phyloP scores from a whole-genome alignment of 108 stramenopile genomes.

The Craspedostauros australis region DNA sequence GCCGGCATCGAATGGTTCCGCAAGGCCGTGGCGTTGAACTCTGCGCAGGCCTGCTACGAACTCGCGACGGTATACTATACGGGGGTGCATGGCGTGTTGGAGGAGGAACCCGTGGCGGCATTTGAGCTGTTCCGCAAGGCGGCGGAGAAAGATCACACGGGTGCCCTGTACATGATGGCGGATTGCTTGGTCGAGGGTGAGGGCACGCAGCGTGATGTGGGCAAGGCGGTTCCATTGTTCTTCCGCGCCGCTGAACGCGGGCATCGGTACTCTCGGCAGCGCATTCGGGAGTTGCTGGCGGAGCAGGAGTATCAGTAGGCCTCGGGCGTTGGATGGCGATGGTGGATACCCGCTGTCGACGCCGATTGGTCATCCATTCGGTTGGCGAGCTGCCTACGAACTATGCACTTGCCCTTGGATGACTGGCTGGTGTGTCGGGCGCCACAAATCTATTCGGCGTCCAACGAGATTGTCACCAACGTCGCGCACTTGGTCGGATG shows the following conservation, averaged over 20 bases:
- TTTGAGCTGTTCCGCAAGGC: conserved; percentile 22
- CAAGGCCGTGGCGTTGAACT: conserved; percentile 11
- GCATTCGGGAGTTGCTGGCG: conserved; percentile 26
- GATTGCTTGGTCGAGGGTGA: conserved; percentile 40
- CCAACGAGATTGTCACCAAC: too few relatives aligned
- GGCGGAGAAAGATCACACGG: conserved; percentile 22
- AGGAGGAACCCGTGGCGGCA: conserved; percentile 28
- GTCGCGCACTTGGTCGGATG: too few relatives aligned
- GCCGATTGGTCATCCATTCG: too few relatives aligned
- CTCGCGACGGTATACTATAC: conserved; percentile 30
- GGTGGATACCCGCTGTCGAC: too few relatives aligned
- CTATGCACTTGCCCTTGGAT: too few relatives aligned
- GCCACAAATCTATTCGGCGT: too few relatives aligned
- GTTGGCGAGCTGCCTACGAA: too few relatives aligned
- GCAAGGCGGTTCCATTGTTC: conserved; percentile 25
- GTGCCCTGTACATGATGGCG: conserved; percentile 30
- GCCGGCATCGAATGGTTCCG: conserved; percentile 24
- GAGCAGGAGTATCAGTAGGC: conserved; percentile 8
- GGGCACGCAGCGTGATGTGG: conserved; percentile 18
- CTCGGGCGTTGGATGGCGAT: too few relatives aligned
- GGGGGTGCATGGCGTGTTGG: conserved; percentile 26
- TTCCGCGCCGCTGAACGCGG: conserved; percentile 34
- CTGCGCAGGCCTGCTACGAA: conserved; percentile 28
- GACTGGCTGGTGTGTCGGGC: too few relatives aligned
- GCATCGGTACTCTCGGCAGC: conserved; percentile 34